Evolutionary conservation across 2,329 filamentous ascomycete genomes (phyloP), one percentile per base, ranked within the genome.

Genomic region (Penicillium concentricum): DNA sequence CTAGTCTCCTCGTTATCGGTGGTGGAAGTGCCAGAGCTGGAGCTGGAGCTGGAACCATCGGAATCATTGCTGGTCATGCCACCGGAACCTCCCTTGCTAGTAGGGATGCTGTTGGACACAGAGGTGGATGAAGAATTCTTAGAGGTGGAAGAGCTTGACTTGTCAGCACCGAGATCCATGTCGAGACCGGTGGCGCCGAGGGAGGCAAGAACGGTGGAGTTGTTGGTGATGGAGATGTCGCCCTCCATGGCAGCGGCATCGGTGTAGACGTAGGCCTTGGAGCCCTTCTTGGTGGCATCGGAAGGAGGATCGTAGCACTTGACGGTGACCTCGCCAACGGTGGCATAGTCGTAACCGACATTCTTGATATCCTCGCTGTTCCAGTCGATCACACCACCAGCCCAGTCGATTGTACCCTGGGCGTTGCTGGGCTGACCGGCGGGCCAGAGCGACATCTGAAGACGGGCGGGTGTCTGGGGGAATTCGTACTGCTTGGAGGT

Each of bases 391-490:
- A 84, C 78, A 67, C 94, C 94, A 70, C 94, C 94, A 18, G 93
- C 91, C 94, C 94, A 99, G 52, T 87, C 82, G 63, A 96, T 84
- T 34, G 94, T 97, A 54, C 94, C 94, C 72, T 89, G 72, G 39
- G 84, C 88, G 74, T 97, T 97, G 70, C 82, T 82, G 10, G 85
- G 77, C 45, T 90, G 84, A 71, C 94, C 94, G 69, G 91, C 94
- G 39, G 94, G 94, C 94, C 94, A 99, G 69, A 99, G 86, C 16
- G 94, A 97, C 49, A 99, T 83, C 80, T 97, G 91, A 51, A 99
- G 84, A 66, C 93, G 90, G 16, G 92, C 79, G 4, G 94, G 94
- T 0, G 92, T 95, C 78, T 97, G 94, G 7, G 94, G 94, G 80
- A 84, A 99, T 68, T 89, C 81, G 82, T 87, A 99, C 74, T 87